Base-by-base conservation (phyloP, 768 basidiomycete genomes). In the Leucosporidium scottii region DNA sequence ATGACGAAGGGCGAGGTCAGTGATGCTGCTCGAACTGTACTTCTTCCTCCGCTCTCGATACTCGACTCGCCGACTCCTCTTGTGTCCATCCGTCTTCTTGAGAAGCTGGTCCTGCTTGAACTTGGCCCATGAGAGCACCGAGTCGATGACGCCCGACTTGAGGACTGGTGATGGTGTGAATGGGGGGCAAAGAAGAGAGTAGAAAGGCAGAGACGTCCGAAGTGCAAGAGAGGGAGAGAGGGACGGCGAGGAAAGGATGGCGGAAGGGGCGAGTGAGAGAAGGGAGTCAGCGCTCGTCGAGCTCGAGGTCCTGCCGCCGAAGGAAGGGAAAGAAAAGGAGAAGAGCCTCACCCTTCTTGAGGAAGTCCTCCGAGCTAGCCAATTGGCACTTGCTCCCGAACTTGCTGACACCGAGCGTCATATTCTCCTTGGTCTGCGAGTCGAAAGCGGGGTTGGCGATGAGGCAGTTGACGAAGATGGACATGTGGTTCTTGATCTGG, bases 381-480 rank as follows among this genome's bases (percentile, higher is more conserved):
- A 97, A 75, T 3, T 78, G 79, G 3, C 92, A 90, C 78, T 88
- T 94, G 54, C 88, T 88, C 15, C 93, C 81, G 76, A 98, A 99
- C 78, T 94, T 94, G 36, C 85, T 86, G 25, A 87, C 81, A 4
- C 87, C 86, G 55, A 97, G 80, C 1, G 93, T 98, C 72, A 99
- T 80, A 6, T 87, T 89, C 78, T 99, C 96, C 81, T 99, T 99
- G 48, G 96, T 97, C 79, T 99, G 96, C 83, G 91, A 93, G 83
- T 99, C 94, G 79, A 99, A 99, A 1, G 92, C 91, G 13, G 96
- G 94, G 76, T 99, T 99, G 80, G 94, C 93, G 72, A 99, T 87
- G 68, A 96, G 82, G 20, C 91, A 86, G 75, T 97, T 98, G 76
- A 99, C 87, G 75, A 98, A 99, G 62, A 99, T 84, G 91, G 91